Conservation (phyloP, 495 filamentous ascomycete species). For the Terfezia claveryi region DNA sequence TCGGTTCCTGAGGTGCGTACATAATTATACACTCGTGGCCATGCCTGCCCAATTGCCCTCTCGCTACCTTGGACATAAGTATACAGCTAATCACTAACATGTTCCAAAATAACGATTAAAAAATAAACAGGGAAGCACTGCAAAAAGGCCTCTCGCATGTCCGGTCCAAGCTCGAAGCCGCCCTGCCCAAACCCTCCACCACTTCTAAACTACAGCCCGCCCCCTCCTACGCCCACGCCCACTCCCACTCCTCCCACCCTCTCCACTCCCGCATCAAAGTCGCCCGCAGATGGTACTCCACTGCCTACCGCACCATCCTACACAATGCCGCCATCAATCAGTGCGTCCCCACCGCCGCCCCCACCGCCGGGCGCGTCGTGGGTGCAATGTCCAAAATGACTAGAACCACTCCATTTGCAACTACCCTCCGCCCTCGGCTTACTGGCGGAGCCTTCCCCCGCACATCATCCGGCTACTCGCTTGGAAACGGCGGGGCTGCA, state of each 20-base stretch:
- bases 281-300: conserved; percentile 12
- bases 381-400: conserved; percentile 38
- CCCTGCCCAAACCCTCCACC: too few species aligned
- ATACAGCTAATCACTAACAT: too few species aligned
- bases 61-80: too few species aligned
- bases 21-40: conserved; percentile 7
- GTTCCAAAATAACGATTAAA: too few species aligned
- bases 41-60: background rate
- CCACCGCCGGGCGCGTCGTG: conserved; percentile 3
- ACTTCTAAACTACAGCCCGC: background rate
- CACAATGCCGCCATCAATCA: conserved; percentile 1
- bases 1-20: conserved; percentile 16
- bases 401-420: conserved; percentile 67
- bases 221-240: conserved; percentile 3
- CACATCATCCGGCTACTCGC: conserved; percentile 65
- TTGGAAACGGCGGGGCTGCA: conserved; percentile 36
- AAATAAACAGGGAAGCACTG: too few species aligned
- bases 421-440: conserved; percentile 72
- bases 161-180: too few species aligned
- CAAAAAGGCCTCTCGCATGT: too few species aligned
- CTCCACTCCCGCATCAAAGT: conserved; percentile 5
- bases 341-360: background rate
- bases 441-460: conserved; percentile 71
- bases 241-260: conserved; percentile 1
- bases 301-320: conserved; percentile 3